These are phyloP conservation scores for Suillus sp. DNA, from an alignment of 768 basidiomycete species.

Conservation along the genomic window DNA sequence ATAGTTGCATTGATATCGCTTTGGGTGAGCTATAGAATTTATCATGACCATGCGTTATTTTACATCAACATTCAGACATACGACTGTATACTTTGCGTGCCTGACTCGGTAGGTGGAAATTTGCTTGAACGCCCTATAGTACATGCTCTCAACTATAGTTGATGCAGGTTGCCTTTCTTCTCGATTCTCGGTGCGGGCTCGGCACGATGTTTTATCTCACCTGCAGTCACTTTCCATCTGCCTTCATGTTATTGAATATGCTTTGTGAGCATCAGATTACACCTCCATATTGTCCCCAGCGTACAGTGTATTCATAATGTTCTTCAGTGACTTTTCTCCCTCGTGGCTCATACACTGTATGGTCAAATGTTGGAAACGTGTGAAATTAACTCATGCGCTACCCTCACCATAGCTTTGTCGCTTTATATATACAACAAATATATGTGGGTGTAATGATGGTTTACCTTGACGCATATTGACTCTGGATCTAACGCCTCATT, in stretches of 20 bases:
- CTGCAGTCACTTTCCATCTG: not conserved
- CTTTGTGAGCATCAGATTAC: not conserved
- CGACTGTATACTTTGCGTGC: not conserved
- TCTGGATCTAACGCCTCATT: not conserved
- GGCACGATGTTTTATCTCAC: not conserved
- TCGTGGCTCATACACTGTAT: not conserved
- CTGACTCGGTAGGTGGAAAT: not conserved
- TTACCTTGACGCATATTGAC: not conserved
- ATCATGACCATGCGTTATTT: not conserved
- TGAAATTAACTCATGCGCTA: not conserved
- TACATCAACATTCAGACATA: not conserved
- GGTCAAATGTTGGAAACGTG: not conserved
- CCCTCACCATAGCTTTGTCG: not conserved
- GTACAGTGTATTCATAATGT: not conserved
- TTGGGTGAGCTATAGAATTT: not conserved
- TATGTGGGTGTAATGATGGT: not conserved
- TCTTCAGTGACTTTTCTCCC: not conserved
- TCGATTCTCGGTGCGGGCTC: not conserved
- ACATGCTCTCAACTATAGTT: not conserved
- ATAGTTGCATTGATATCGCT: slow-evolving; percentile 1
- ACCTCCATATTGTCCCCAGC: not conserved
- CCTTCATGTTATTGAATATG: not conserved
- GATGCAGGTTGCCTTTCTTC: not conserved
- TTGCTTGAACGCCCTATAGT: not conserved
- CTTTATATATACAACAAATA: not conserved